Conservation (phyloP, 2,329 filamentous ascomycete species). For the Pseudogymnoascus sp. region DNA sequence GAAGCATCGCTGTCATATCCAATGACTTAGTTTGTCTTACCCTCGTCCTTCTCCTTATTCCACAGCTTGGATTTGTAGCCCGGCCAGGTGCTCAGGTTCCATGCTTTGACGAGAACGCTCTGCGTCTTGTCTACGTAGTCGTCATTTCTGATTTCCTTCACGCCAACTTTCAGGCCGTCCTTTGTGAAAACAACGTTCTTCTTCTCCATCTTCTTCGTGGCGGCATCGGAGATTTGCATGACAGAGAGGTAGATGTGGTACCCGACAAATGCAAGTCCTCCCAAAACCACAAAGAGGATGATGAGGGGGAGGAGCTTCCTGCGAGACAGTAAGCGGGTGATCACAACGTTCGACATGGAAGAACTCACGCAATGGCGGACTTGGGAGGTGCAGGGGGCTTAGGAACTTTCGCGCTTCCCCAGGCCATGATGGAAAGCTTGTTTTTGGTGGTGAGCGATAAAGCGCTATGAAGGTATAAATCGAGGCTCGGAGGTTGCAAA, state of each 20-base stretch:
- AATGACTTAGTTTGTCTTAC: conserved; percentile 25
- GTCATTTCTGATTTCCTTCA: conserved; percentile 61
- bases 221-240: conserved; percentile 55
- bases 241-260: conserved; percentile 66
- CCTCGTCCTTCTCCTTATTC: conserved; percentile 27
- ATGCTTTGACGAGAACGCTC: conserved; percentile 57
- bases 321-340: not conserved
- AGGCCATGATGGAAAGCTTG: conserved; percentile 27
- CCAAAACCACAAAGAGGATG: conserved; percentile 51
- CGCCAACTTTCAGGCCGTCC: conserved; percentile 63
- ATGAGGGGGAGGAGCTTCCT: conserved; percentile 56
- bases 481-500: not conserved
- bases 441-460: conserved; percentile 7
- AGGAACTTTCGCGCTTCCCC: conserved; percentile 22
- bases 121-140: conserved; percentile 68
- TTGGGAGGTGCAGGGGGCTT: conserved; percentile 25
- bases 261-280: conserved; percentile 52
- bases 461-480: conserved; percentile 1
- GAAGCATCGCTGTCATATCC: not conserved
- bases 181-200: conserved; percentile 70
- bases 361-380: conserved; percentile 27
- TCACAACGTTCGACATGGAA: not conserved
- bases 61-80: conserved; percentile 31
- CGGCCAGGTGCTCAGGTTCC: conserved; percentile 43
- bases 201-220: conserved; percentile 62